Percentiles rank a stretch among this genome's conserved stretches.
phyloP scores from a whole-genome alignment of 192 early-diverging fungal genomes.

The Backusella australiensis region DNA sequence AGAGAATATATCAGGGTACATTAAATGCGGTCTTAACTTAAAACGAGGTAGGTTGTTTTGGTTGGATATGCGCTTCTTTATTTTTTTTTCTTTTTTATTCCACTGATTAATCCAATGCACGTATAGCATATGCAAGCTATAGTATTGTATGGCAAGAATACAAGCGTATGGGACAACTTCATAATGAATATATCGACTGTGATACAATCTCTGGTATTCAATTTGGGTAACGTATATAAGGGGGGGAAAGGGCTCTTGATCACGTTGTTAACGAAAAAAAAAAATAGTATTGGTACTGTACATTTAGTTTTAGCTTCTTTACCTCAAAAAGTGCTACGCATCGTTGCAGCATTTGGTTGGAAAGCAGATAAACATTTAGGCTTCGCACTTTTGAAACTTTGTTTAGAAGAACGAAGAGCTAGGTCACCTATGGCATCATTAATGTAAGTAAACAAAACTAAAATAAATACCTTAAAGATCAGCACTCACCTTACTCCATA shows the following conservation, averaged over 20 bases:
- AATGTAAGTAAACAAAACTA: constrained; percentile 37
- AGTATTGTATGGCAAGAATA: constrained; percentile 40
- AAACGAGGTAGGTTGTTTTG: constrained; percentile 39
- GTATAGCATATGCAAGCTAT: constrained; percentile 32
- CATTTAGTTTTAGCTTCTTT: constrained; percentile 31
- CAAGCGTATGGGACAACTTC: constrained; percentile 36
- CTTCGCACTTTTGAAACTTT: constrained; percentile 47
- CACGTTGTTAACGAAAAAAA: not conserved
- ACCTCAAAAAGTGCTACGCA: constrained; percentile 27
- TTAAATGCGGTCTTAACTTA: constrained; percentile 28
- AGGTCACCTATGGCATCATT: constrained; percentile 54
- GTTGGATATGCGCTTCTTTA: not conserved
- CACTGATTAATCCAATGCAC: not conserved
- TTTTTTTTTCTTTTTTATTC: not conserved
- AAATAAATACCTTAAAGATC: not conserved
- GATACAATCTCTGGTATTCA: constrained; percentile 40
- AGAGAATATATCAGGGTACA: constrained; percentile 25
- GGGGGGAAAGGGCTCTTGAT: not conserved
- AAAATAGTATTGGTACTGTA: constrained; percentile 33
- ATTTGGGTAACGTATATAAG: constrained; percentile 26
- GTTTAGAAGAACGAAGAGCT: constrained; percentile 45
- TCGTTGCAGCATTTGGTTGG: constrained; percentile 56
- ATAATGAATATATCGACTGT: constrained; percentile 31
- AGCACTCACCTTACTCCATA: not conserved
- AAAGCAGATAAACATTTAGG: constrained; percentile 52